Evolutionary conservation across 805 yeast genomes (phyloP).

Genomic region (Schwanniomyces yamadae): DNA sequence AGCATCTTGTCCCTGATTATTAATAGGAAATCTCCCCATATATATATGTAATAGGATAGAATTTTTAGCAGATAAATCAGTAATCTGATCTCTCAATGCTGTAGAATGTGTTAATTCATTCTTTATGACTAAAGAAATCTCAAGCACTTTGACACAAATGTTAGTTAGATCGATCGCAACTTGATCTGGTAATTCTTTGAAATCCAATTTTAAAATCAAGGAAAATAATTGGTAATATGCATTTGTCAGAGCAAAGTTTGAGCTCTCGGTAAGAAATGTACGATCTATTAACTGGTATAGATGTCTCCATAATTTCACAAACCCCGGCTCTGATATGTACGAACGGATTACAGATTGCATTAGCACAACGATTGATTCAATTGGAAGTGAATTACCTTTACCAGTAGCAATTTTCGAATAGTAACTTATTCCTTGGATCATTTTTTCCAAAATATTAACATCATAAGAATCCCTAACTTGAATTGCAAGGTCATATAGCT

Average conservation of each 20-base stretch:
- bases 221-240: background rate
- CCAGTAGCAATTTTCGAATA: conserved; percentile 17
- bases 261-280: conserved; percentile 5
- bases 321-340: conserved; percentile 16
- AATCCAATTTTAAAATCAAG: conserved; percentile 5
- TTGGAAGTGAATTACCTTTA: conserved; percentile 16
- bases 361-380: conserved; percentile 16
- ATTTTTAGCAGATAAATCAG: background rate
- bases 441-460: conserved; percentile 19
- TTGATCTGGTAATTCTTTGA: conserved; percentile 9
- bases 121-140: background rate
- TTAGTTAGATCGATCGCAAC: conserved; percentile 5
- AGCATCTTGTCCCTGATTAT: conserved; percentile 20
- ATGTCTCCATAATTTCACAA: conserved; percentile 13
- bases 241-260: background rate
- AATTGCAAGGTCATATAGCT: conserved; percentile 23
- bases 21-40: conserved; percentile 38
- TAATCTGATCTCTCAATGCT: background rate
- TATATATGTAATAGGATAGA: conserved; percentile 19
- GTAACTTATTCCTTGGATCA: conserved; percentile 19
- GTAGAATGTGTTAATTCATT: background rate
- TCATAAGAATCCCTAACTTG: conserved; percentile 24
- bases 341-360: conserved; percentile 11
- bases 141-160: background rate
- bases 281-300: conserved; percentile 6